Base-by-base conservation (phyloP, 2,329 filamentous ascomycete species). In the Conoideocrella luteorostrata region DNA sequence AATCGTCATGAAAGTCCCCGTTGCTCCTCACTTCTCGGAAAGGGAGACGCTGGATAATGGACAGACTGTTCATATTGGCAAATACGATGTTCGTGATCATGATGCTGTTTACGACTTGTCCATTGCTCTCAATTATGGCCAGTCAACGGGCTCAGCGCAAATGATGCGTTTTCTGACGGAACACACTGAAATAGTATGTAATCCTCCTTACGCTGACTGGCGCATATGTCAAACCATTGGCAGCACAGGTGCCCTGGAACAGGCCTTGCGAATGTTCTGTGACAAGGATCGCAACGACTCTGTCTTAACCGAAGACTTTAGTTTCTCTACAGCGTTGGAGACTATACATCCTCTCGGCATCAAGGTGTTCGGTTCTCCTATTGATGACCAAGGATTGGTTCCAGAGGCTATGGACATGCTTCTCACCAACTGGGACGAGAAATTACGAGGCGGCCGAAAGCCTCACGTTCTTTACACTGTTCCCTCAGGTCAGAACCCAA, bases 191-290 rank as follows among this genome's bases (percentile, higher is more conserved):
- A 80, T 97, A 44, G 81, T 95, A 13, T 87, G 88, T 64, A 75
- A 80, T 48, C 90, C 91, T 13, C 88, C 87, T 0, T 97, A 97
- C 61, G 76, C 82, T 15, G 90, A 98, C 68, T 98, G 93, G 93
- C 75, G 79, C 51, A 87, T 87, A 56, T 83, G 82, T 43, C 74
- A 96, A 69, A 90, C 83, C 3, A 78, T 91, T 32, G 93, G 91
- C 42, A 93, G 83, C 64, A 97, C 93, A 1, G 88, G 81, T 20
- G 84, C 87, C 0, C 76, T 95, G 52, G 93, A 97, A 57, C 84
- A 91, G 64, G 75, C 85, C 2, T 70, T 95, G 35, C 80, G 93
- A 42, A 85, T 96, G 75, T 81, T 98, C 50, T 84, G 82, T 52
- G 76, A 80, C 50, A 68, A 68, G 41, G 74, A 80, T 45, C 77